Conservation (phyloP, 495 filamentous ascomycete species). For the Chaetomium tenue region DNA sequence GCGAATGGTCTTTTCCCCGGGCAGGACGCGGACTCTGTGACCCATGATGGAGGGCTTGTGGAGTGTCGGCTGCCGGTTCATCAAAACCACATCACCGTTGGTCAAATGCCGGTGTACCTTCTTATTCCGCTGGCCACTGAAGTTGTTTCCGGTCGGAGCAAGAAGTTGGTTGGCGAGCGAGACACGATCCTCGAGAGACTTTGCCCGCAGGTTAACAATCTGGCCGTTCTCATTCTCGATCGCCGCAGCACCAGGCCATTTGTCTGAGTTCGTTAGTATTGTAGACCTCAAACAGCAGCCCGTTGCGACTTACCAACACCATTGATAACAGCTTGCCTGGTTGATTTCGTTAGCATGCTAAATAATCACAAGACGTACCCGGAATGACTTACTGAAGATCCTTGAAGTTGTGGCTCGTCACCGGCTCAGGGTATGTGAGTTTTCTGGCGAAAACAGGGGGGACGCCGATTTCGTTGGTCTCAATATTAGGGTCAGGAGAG, state of each 20-base stretch:
- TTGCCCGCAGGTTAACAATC: slow-evolving; percentile 80
- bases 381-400: slow-evolving; percentile 62
- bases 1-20: slow-evolving; percentile 92
- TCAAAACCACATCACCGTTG: slow-evolving; percentile 93
- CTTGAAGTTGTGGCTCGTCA: slow-evolving; percentile 94
- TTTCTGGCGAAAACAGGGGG: slow-evolving; percentile 95
- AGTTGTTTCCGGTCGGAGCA: slow-evolving; percentile 74
- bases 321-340: slow-evolving; percentile 82
- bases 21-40: slow-evolving; percentile 86
- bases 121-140: slow-evolving; percentile 81
- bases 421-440: slow-evolving; percentile 94
- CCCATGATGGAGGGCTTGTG: slow-evolving; percentile 99
- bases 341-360: neutral
- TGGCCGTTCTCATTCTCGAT: slow-evolving; percentile 96
- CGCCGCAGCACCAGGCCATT: slow-evolving; percentile 89
- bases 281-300: slow-evolving; percentile 29
- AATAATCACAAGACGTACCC: neutral
- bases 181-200: slow-evolving; percentile 78
- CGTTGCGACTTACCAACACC: slow-evolving; percentile 88
- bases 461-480: slow-evolving; percentile 97
- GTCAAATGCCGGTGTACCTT: slow-evolving; percentile 95
- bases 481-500: slow-evolving; percentile 96
- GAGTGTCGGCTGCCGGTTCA: slow-evolving; percentile 99
- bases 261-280: slow-evolving; percentile 46
- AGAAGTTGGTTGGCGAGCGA: slow-evolving; percentile 89